These are phyloP conservation scores for Yamadazyma trypodendri DNA, from an alignment of 1,139 yeast species.

Conservation along the genomic window DNA sequence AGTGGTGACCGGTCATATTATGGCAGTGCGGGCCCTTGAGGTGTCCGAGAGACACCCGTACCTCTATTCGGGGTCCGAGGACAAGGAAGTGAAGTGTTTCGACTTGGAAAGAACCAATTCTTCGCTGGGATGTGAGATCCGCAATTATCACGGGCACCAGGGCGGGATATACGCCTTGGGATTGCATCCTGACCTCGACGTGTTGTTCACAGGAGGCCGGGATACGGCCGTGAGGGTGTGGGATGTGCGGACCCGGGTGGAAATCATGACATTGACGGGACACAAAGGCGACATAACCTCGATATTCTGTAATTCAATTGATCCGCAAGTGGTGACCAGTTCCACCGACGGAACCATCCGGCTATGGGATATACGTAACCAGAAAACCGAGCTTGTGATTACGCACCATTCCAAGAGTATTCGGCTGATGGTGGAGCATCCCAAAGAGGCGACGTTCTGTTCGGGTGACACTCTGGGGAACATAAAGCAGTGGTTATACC, in stretches of 20 bases:
- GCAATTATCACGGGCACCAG: slow-evolving; percentile 92
- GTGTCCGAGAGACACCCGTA: slow-evolving; percentile 80
- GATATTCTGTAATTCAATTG: slow-evolving; percentile 64
- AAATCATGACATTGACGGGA: slow-evolving; percentile 78
- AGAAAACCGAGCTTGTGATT: slow-evolving; percentile 47
- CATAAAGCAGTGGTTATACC: slow-evolving; percentile 80
- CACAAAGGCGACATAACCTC: slow-evolving; percentile 76
- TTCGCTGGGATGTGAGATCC: slow-evolving; percentile 48
- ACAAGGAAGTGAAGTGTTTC: slow-evolving; percentile 95
- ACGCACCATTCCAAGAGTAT: slow-evolving; percentile 88
- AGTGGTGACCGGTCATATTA: slow-evolving; percentile 85
- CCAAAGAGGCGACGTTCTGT: slow-evolving; percentile 66
- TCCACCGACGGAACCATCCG: slow-evolving; percentile 84
- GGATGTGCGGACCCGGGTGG: slow-evolving; percentile 84
- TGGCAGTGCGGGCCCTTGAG: slow-evolving; percentile 79
- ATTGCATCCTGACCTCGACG: slow-evolving; percentile 82
- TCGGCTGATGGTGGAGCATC: slow-evolving; percentile 69
- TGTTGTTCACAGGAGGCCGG: slow-evolving; percentile 87
- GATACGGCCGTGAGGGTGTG: slow-evolving; percentile 87
- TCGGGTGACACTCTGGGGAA: slow-evolving; percentile 81
- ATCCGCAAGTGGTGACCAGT: slow-evolving; percentile 83
- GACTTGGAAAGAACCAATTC: slow-evolving; percentile 85
- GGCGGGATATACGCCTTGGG: slow-evolving; percentile 85
- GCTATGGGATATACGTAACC: slow-evolving; percentile 71
- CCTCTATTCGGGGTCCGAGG: slow-evolving; percentile 90